These are phyloP conservation scores for Helotiales sp. DNA, from an alignment of 2,329 filamentous ascomycete species.

Conservation along the genomic window DNA sequence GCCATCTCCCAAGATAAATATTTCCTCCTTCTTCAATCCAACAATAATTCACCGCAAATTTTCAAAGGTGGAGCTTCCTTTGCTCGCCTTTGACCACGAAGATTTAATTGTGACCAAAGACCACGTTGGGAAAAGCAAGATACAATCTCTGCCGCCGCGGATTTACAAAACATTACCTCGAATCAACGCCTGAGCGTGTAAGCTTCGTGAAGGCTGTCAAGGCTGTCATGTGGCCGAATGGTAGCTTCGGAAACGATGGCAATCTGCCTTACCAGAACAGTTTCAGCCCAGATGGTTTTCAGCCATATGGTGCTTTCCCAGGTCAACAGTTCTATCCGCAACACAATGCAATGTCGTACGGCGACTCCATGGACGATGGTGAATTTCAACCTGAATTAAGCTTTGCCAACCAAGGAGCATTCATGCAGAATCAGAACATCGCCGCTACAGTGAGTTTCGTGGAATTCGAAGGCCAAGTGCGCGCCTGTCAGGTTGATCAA, in stretches of 20 bases:
- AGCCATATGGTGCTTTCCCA: conserved; percentile 13
- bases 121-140: too few species aligned
- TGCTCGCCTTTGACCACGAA: not conserved
- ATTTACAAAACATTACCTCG: too few species aligned
- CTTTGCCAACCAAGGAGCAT: conserved; percentile 24
- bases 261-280: conserved; percentile 21
- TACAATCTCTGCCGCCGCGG: too few species aligned
- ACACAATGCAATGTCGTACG: conserved; percentile 20
- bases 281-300: conserved; percentile 29
- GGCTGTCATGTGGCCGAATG: conserved; percentile 30
- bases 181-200: not conserved
- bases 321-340: conserved; percentile 24
- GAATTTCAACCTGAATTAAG: conserved; percentile 25
- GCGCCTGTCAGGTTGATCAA: conserved; percentile 3
- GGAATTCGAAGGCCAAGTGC: not conserved
- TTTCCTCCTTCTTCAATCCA: not conserved
- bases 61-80: not conserved
- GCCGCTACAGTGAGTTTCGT: conserved; percentile 27
- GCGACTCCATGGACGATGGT: conserved; percentile 18
- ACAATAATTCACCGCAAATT: not conserved
- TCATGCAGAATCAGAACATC: conserved; percentile 28
- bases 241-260: conserved; percentile 29
- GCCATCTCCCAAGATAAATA: not conserved
- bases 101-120: not conserved
- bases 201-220: not conserved